Conservation (phyloP, 116 monocot species). For the Phalaenopsis hybrid region DNA sequence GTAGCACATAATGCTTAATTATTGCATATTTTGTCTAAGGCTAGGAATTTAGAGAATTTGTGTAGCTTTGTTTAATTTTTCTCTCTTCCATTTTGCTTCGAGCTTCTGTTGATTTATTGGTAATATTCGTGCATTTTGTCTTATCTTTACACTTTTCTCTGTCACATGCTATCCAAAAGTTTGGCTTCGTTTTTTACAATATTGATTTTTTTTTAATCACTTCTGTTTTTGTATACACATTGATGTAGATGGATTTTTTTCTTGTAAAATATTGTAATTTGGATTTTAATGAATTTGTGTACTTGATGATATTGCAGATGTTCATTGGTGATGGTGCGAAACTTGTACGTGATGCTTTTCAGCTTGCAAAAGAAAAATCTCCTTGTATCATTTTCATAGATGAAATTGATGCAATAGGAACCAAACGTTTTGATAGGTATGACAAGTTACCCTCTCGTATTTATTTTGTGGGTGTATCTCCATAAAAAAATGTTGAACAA, state of each 20-base stretch:
- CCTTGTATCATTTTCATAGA: constrained; percentile 96
- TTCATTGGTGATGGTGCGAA: constrained; percentile 96
- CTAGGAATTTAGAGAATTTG: too few species aligned
- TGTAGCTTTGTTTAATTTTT: background rate
- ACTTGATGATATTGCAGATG: constrained; percentile 35
- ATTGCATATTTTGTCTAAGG: too few species aligned
- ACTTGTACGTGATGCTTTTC: constrained; percentile 94
- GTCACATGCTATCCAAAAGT: background rate
- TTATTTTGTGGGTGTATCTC: background rate
- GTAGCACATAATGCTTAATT: too few species aligned
- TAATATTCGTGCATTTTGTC: background rate
- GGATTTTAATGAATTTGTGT: background rate
- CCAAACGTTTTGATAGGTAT: constrained; percentile 92
- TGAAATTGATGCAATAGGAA: constrained; percentile 98
- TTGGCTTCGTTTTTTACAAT: background rate
- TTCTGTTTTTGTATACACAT: background rate
- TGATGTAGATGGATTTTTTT: background rate
- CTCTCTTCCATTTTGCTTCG: background rate
- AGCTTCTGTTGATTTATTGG: background rate
- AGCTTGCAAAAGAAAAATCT: constrained; percentile 95
- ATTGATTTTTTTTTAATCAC: background rate
- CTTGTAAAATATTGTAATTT: background rate
- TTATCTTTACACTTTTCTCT: background rate
- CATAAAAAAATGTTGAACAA: background rate
- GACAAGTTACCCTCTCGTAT: background rate